Percentiles rank a stretch among this genome's conserved stretches.
Evolutionary conservation across 345 rosid genomes (phyloP).

Genomic region (Dimocarpus longan): DNA sequence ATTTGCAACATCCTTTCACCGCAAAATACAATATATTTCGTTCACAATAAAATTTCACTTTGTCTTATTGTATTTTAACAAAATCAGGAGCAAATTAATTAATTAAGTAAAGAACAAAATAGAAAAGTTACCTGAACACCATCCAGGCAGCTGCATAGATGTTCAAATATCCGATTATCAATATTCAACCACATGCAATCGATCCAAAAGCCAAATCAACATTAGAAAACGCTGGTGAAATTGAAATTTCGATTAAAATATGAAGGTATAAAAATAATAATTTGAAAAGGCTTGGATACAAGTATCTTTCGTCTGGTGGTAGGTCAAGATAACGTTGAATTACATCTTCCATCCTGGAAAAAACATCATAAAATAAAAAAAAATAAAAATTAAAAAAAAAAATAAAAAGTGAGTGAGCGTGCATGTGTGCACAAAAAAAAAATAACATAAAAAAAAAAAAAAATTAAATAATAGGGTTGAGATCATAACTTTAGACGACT

Average conservation of each 20-base stretch:
- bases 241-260: not conserved
- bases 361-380: no score
- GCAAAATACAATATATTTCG: no score
- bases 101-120: no score
- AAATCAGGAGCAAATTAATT: not conserved
- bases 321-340: conserved; percentile 22
- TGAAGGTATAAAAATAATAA: not conserved
- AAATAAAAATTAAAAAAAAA: no score
- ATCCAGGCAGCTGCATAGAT: not conserved
- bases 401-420: not conserved
- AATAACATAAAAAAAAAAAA: not conserved
- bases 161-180: not conserved
- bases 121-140: not conserved
- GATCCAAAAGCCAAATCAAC: not conserved
- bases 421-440: not conserved
- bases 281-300: not conserved
- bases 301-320: conserved; percentile 18
- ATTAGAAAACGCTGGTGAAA: not conserved
- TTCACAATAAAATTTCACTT: no score
- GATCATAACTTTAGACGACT: conserved; percentile 1
- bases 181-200: not conserved
- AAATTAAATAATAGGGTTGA: not conserved
- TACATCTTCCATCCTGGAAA: conserved; percentile 22
- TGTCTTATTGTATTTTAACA: no score
- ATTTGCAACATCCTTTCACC: no score